Conservation (phyloP, 129 eudicot genomes). For the Deinandra increscens region DNA sequence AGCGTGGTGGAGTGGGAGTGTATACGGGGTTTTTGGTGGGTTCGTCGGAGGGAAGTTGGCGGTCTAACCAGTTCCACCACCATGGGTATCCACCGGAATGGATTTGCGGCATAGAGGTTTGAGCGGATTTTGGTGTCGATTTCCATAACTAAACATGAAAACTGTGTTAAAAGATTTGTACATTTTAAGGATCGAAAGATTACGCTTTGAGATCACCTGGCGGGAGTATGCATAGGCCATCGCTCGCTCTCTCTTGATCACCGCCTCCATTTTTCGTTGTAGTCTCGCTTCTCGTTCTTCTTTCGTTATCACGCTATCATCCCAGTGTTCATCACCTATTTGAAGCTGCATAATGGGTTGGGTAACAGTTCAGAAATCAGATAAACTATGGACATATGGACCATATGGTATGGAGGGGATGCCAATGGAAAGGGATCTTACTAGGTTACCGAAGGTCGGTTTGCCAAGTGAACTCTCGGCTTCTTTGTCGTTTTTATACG, state of each 20-base stretch:
- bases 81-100: constrained; percentile 77
- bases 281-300: constrained; percentile 80
- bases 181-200: not conserved
- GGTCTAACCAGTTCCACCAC: constrained; percentile 99
- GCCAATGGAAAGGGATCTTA: constrained; percentile 14
- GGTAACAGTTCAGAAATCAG: too few species aligned
- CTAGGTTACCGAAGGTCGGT: constrained; percentile 50
- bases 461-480: constrained; percentile 63
- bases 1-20: constrained; percentile 57
- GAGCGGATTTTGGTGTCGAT: constrained; percentile 58
- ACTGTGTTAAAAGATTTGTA: not conserved
- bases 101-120: constrained; percentile 40
- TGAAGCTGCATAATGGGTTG: not conserved
- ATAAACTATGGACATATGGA: not conserved
- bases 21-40: constrained; percentile 36
- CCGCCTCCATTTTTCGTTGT: constrained; percentile 72
- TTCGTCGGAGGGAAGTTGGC: constrained; percentile 50
- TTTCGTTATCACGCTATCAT: constrained; percentile 82
- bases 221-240: constrained; percentile 99
- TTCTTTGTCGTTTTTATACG: constrained; percentile 56
- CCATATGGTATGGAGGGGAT: not conserved
- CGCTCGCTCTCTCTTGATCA: constrained; percentile 89
- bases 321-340: constrained; percentile 65
- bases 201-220: constrained; percentile 51
- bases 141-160: constrained; percentile 58